Evolutionary conservation across 768 basidiomycete species (phyloP).

Genomic region (Trametes gibbosa): DNA sequence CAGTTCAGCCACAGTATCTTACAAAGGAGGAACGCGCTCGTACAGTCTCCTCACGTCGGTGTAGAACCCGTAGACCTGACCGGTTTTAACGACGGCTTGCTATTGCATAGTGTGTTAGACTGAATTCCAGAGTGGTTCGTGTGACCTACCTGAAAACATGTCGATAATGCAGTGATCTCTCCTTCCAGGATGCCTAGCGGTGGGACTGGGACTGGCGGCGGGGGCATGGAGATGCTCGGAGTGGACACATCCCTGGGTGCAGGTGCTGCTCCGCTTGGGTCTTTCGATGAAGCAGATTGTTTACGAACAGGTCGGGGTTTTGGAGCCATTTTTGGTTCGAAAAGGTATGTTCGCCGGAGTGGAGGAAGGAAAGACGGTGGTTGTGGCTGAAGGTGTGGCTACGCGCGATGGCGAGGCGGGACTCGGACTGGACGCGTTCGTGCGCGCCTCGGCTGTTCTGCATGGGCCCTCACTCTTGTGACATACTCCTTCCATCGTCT

Average conservation of each 20-base stretch:
- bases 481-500: not conserved
- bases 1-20: not conserved
- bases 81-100: conserved; percentile 70
- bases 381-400: not conserved
- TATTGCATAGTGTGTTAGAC: conserved; percentile 7
- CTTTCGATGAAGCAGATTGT: conserved; percentile 28
- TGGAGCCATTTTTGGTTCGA: conserved; percentile 40
- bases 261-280: conserved; percentile 25
- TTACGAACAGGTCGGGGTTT: conserved; percentile 40
- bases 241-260: conserved; percentile 14
- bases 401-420: conserved; percentile 2
- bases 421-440: not conserved
- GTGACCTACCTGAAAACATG: conserved; percentile 49
- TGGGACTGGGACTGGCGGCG: conserved; percentile 45
- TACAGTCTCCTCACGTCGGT: conserved; percentile 64
- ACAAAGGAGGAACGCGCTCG: conserved; percentile 35
- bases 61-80: conserved; percentile 69
- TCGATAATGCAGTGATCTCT: conserved; percentile 59
- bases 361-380: not conserved
- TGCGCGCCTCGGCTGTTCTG: conserved; percentile 2
- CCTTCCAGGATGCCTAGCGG: conserved; percentile 50
- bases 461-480: conserved; percentile 3
- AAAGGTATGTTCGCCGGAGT: not conserved
- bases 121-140: not conserved
- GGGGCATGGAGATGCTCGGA: conserved; percentile 46